Evolutionary conservation across 495 filamentous ascomycete species (phyloP).

Genomic region (Aspergillus saccharolyticus): DNA sequence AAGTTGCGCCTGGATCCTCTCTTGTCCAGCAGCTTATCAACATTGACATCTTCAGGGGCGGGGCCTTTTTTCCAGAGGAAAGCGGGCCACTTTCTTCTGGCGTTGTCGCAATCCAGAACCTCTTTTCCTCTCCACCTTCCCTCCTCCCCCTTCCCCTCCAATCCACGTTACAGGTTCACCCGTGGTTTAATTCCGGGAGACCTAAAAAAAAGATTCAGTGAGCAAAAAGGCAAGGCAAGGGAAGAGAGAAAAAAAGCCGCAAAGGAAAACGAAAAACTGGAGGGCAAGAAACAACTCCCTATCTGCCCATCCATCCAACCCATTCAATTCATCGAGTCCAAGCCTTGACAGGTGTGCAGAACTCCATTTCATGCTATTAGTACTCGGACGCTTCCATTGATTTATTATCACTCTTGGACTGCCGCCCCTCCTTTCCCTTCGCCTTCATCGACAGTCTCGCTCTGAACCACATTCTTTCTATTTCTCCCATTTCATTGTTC

Average conservation of each 20-base stretch:
- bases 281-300: neutral
- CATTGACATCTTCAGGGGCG: conserved; percentile 11
- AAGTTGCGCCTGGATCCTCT: neutral
- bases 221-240: neutral
- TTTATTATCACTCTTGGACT: neutral
- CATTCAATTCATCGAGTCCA: neutral
- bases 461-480: conserved; percentile 11
- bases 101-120: conserved; percentile 10
- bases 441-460: neutral
- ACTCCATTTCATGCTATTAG: neutral
- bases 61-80: conserved; percentile 6
- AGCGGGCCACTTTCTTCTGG: conserved; percentile 11
- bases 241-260: neutral
- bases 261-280: neutral
- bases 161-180: conserved; percentile 2
- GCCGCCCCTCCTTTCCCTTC: neutral
- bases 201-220: neutral
- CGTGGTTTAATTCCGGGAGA: conserved; percentile 14
- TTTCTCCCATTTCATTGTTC: neutral
- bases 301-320: neutral
- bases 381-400: neutral
- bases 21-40: conserved; percentile 1
- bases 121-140: neutral
- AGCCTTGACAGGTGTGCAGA: neutral
- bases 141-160: neutral